Conservation (phyloP, 176 grass and related monocot species). For the Bromus sterilis region DNA sequence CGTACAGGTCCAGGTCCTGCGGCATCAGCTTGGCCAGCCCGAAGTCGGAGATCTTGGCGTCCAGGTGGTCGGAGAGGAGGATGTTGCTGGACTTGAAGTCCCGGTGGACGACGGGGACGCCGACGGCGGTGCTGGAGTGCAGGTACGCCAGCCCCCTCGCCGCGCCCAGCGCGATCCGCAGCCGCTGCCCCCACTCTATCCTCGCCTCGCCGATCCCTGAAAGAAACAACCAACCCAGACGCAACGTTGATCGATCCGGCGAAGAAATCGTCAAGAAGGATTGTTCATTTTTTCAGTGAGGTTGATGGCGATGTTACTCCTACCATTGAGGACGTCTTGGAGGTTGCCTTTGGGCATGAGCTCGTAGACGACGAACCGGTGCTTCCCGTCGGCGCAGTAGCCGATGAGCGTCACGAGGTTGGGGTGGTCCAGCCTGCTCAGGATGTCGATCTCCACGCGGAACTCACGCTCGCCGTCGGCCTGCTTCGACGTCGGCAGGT, state of each 20-base stretch:
- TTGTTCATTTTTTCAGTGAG: too few relatives aligned
- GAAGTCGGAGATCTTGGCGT: conserved; percentile 96
- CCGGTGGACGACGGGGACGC: conserved; percentile 84
- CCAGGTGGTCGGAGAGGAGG: conserved; percentile 65
- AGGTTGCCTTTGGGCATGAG: conserved; percentile 96
- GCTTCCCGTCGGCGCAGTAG: conserved; percentile 94
- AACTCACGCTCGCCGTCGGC: conserved; percentile 92
- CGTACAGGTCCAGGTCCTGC: conserved; percentile 67
- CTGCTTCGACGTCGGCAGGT: conserved; percentile 58
- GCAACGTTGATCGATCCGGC: too few relatives aligned
- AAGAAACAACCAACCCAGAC: too few relatives aligned
- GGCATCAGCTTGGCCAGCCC: conserved; percentile 94
- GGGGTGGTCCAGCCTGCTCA: conserved; percentile 90
- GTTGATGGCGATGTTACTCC: background rate
- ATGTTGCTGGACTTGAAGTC: conserved; percentile 99
- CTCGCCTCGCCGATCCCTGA: conserved; percentile 60
- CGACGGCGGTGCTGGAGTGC: conserved; percentile 73
- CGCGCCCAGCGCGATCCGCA: conserved; percentile 80
- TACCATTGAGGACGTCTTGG: conserved; percentile 71
- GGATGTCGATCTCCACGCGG: conserved; percentile 91
- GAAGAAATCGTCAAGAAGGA: background rate
- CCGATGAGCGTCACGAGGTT: conserved; percentile 87
- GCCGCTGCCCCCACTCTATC: conserved; percentile 71
- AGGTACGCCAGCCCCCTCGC: conserved; percentile 88
- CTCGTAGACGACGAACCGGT: conserved; percentile 94